Base-by-base conservation (phyloP, 805 yeast genomes). In the Ogataea methanolica region DNA sequence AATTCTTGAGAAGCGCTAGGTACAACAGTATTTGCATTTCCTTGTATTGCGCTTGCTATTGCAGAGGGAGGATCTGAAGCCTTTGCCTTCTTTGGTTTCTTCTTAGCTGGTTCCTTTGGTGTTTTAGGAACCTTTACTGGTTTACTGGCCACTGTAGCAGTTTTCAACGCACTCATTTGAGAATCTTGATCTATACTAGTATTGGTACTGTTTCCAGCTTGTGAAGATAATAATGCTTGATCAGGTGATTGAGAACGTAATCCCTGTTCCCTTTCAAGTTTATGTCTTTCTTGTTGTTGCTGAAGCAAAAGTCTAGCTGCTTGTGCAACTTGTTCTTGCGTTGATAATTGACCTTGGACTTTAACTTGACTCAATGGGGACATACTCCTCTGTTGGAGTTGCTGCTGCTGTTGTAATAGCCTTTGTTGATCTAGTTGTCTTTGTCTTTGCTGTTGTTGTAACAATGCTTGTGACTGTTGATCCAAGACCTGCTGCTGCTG, bases 221-320 rank as follows among this genome's bases (percentile, higher is more conserved):
- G 31, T 8, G 11, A 26, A 26, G 31, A 26, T 26, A 26, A 9
- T 11, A 26, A 9, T 26, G 31, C 3, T 26, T 26, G 31, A 31
- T 51, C 54, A 23, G 52, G 55, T 14, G 51, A 51, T 33, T 44
- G 52, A 22, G 51, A 26, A 17, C 50, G 51, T 11, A 39, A 6
- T 26, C 31, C 41, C 33, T 49, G 51, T 42, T 45, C 53, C 17
- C 42, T 49, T 39, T 37, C 48, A 33, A 33, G 43, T 29, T 44
- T 26, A 34, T 37, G 40, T 26, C 31, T 26, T 14, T 42, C 35
- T 43, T 44, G 44, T 15, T 36, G 34, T 17, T 43, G 45, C 34
- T 51, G 54, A 22, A 41, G 29, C 7, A 41, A 19, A 9, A 41
- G 29, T 34, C 43, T 41, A n/a, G 43, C 43, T 12, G 43, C 43